These are phyloP conservation scores for Aspergillus bombycis DNA, from an alignment of 2,329 filamentous ascomycete species.

Conservation along the genomic window DNA sequence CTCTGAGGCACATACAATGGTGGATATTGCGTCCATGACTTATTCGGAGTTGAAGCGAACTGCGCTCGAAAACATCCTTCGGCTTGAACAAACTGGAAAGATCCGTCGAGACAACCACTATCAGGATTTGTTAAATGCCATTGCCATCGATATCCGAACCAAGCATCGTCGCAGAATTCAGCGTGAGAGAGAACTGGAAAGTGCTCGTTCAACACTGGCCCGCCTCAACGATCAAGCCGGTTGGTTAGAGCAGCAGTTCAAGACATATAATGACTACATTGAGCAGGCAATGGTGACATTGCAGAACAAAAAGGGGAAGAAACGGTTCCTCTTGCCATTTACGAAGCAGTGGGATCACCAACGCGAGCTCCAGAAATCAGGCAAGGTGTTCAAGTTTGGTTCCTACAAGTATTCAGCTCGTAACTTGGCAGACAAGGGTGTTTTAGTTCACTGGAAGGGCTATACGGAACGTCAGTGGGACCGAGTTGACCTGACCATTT, in stretches of 20 bases:
- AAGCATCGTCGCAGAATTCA: conserved; percentile 94
- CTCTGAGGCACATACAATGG: conserved; percentile 78
- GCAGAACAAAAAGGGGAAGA: conserved; percentile 95
- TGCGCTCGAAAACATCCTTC: conserved; percentile 90
- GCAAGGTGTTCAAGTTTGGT: conserved; percentile 94
- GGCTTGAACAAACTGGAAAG: conserved; percentile 81
- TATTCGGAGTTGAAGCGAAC: conserved; percentile 93
- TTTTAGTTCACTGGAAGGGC: conserved; percentile 87
- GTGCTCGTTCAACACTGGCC: conserved; percentile 50
- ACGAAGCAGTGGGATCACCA: conserved; percentile 99
- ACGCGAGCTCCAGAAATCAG: conserved; percentile 87
- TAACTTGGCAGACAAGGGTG: conserved; percentile 87
- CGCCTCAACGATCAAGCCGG: conserved; percentile 67
- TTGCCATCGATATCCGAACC: conserved; percentile 93
- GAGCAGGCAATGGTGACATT: conserved; percentile 97
- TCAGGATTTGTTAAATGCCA: conserved; percentile 96
- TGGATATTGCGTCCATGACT: conserved; percentile 85
- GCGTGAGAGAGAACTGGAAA: conserved; percentile 84
- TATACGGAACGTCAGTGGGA: conserved; percentile 83
- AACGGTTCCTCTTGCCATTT: conserved; percentile 91
- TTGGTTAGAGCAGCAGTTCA: conserved; percentile 92
- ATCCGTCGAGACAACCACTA: conserved; percentile 88
- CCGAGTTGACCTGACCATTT: conserved; percentile 91
- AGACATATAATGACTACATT: conserved; percentile 98
- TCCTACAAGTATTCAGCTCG: conserved; percentile 96